These are phyloP conservation scores for Physaria fendleri DNA, from an alignment of 345 rosid species.

Conservation along the genomic window DNA sequence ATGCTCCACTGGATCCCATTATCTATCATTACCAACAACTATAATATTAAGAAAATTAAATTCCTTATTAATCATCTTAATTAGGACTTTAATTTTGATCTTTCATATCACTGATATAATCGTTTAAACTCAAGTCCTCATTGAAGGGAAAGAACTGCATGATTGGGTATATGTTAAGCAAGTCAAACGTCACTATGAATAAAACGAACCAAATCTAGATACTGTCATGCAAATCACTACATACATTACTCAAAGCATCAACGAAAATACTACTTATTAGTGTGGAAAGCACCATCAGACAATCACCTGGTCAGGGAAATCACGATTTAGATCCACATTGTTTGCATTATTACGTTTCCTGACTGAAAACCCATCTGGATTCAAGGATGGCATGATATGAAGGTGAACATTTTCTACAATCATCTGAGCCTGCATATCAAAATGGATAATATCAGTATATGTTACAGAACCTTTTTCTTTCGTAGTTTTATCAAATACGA, in stretches of 20 bases:
- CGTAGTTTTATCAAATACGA: not conserved
- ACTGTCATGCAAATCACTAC: not conserved
- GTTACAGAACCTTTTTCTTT: not conserved
- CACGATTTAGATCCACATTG: constrained; percentile 82
- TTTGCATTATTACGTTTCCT: constrained; percentile 79
- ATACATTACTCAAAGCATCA: no score
- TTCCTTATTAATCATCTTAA: not conserved
- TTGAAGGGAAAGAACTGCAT: constrained; percentile 70
- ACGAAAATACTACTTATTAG: constrained; percentile 8
- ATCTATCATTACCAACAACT: constrained; percentile 2
- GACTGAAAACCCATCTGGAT: constrained; percentile 85
- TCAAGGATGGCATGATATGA: constrained; percentile 88
- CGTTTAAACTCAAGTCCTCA: constrained; percentile 40
- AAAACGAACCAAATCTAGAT: not conserved
- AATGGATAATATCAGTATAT: not conserved
- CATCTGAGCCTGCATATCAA: constrained; percentile 50
- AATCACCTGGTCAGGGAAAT: constrained; percentile 95
- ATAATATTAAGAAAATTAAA: not conserved
- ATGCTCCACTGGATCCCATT: constrained; percentile 15
- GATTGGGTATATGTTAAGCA: constrained; percentile 11
- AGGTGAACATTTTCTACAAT: constrained; percentile 83
- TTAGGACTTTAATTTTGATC: not conserved
- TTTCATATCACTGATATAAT: not conserved
- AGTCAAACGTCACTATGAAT: not conserved
- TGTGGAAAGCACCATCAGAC: constrained; percentile 11